A percentile compares a stretch with the other conserved stretches of the same genome.
Conservation (phyloP, 1,284 basidiomycete genomes). For the Erythrobasidium hasegawianum region DNA sequence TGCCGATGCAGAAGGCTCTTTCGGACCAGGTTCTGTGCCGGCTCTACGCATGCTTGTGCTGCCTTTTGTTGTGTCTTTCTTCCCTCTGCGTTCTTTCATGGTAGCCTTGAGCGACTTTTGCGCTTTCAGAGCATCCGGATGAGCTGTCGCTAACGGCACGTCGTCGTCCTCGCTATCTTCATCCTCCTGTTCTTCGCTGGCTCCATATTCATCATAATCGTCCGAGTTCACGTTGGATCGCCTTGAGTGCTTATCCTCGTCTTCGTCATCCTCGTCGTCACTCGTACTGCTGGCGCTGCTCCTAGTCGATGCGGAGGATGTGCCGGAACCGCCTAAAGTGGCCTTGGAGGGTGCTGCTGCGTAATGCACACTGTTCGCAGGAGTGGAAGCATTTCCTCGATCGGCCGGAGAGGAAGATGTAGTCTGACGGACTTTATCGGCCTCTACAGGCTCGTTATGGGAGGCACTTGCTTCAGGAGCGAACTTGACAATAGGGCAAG, state of each 20-base stretch:
- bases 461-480: too few relatives aligned
- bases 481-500: too few relatives aligned
- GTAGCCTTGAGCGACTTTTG: slow-evolving; percentile 18
- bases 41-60: background rate
- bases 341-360: too few relatives aligned
- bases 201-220: slow-evolving; percentile 16
- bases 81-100: slow-evolving; percentile 1
- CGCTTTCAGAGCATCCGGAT: slow-evolving; percentile 18
- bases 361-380: too few relatives aligned
- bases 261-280: slow-evolving; percentile 20
- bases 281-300: background rate
- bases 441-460: too few relatives aligned
- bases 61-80: background rate
- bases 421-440: too few relatives aligned
- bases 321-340: background rate
- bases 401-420: too few relatives aligned
- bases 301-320: background rate
- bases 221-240: background rate
- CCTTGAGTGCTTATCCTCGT: background rate
- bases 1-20: background rate
- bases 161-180: slow-evolving; percentile 24
- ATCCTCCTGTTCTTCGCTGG: slow-evolving; percentile 20
- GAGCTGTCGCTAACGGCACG: slow-evolving; percentile 20
- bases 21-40: background rate
- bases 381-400: too few relatives aligned